phyloP scores from a whole-genome alignment of 805 yeast genomes.

The Candida awuae region DNA sequence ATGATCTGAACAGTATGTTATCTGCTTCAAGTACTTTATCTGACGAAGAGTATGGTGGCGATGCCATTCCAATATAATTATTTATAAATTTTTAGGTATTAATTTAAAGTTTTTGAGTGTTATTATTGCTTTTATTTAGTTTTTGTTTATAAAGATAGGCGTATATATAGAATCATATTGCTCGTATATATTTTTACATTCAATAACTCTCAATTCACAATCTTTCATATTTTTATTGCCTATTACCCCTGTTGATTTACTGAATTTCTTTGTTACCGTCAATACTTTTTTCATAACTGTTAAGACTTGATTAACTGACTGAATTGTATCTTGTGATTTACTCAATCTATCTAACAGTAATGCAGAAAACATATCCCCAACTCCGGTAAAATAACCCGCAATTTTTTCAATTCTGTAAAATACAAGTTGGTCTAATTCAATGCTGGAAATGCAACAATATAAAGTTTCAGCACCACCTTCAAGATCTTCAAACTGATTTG shows the following conservation, averaged over 20 bases:
- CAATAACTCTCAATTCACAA: slow-evolving; percentile 64
- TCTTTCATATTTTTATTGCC: slow-evolving; percentile 59
- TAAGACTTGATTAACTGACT: slow-evolving; percentile 46
- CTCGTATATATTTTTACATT: slow-evolving; percentile 37
- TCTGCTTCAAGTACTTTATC: background rate
- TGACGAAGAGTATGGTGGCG: slow-evolving; percentile 24
- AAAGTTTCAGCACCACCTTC: slow-evolving; percentile 20
- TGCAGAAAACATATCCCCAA: slow-evolving; percentile 87
- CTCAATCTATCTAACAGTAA: slow-evolving; percentile 57
- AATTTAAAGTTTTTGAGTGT: background rate
- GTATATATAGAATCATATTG: slow-evolving; percentile 4
- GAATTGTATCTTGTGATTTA: slow-evolving; percentile 20
- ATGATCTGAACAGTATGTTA: background rate
- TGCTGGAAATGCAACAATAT: slow-evolving; percentile 40
- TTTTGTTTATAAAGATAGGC: slow-evolving; percentile 5
- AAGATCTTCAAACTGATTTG: slow-evolving; percentile 12
- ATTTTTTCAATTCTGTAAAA: slow-evolving; percentile 51
- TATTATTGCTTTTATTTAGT: background rate
- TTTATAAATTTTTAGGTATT: too few relatives aligned
- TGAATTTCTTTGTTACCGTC: slow-evolving; percentile 35
- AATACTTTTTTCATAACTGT: slow-evolving; percentile 49
- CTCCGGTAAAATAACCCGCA: slow-evolving; percentile 86
- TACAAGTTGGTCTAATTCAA: slow-evolving; percentile 15
- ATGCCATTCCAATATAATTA: slow-evolving; percentile 11
- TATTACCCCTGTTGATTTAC: slow-evolving; percentile 39